A percentile compares a stretch with the other conserved stretches of the same genome.
These are phyloP conservation scores for Aspergillus japonicus DNA, from an alignment of 2,329 filamentous ascomycete genomes.

Conservation along the genomic window DNA sequence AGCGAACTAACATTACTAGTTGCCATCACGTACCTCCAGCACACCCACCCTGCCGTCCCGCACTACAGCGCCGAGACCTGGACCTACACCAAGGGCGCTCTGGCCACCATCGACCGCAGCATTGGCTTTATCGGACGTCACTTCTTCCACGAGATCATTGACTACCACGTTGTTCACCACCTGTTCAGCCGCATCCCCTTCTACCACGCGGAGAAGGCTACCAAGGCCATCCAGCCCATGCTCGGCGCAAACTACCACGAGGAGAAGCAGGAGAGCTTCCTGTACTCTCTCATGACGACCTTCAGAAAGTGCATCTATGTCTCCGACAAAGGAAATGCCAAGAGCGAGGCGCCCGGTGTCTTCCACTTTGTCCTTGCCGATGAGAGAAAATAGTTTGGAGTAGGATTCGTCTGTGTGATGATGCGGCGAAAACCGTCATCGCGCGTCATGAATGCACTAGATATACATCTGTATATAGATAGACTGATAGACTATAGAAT, in stretches of 20 bases:
- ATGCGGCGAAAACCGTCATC: not conserved
- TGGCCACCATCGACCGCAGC: slow-evolving; percentile 63
- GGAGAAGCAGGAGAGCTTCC: slow-evolving; percentile 41
- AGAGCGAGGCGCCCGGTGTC: slow-evolving; percentile 15
- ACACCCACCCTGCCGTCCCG: slow-evolving; percentile 60
- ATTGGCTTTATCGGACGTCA: slow-evolving; percentile 65
- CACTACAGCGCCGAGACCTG: slow-evolving; percentile 61
- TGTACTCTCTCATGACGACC: slow-evolving; percentile 48
- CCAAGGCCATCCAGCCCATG: slow-evolving; percentile 56
- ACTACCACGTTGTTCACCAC: slow-evolving; percentile 64
- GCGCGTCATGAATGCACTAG: not conserved
- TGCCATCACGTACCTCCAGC: slow-evolving; percentile 73
- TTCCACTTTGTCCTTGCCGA: slow-evolving; percentile 20
- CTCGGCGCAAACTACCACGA: slow-evolving; percentile 54
- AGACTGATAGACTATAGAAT: not conserved
- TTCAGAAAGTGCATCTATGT: slow-evolving; percentile 53
- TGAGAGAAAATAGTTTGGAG: slow-evolving; percentile 8
- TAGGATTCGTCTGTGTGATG: not conserved
- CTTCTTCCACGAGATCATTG: slow-evolving; percentile 66
- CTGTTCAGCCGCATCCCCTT: slow-evolving; percentile 62
- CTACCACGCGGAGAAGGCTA: slow-evolving; percentile 61
- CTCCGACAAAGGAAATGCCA: slow-evolving; percentile 26
- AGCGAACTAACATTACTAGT: slow-evolving; percentile 44
- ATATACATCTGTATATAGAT: not conserved
- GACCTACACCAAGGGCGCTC: slow-evolving; percentile 62